Evolutionary conservation across 108 stramenopile genomes (phyloP).

Genomic region (Hondaea fermentalgiana): DNA sequence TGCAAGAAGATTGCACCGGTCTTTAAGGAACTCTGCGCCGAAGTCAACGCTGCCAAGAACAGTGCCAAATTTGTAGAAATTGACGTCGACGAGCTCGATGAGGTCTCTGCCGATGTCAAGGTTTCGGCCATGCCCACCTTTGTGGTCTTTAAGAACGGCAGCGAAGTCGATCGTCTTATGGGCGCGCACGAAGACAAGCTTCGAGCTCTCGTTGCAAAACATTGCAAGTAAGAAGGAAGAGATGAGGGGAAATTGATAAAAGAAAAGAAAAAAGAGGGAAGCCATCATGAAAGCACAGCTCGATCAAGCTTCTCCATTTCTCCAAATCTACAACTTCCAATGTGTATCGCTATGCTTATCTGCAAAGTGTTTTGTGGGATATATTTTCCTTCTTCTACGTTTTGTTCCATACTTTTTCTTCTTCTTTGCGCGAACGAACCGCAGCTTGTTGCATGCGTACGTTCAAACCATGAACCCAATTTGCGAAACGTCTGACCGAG

Average conservation of each 20-base stretch:
- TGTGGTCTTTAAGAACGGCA: constrained; percentile 61
- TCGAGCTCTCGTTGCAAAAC: background rate
- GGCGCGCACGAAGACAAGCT: constrained; percentile 58
- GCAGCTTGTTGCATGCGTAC: no score
- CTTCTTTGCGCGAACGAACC: no score
- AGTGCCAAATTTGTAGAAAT: constrained; percentile 64
- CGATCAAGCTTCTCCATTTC: no score
- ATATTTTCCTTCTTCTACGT: no score
- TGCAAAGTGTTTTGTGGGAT: no score
- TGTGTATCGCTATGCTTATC: no score
- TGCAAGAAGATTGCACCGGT: constrained; percentile 64
- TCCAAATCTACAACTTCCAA: no score
- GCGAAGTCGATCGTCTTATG: constrained; percentile 59
- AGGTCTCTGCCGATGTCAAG: constrained; percentile 44
- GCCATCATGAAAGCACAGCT: background rate
- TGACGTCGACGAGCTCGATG: constrained; percentile 73
- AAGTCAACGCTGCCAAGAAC: constrained; percentile 17
- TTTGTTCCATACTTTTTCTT: no score
- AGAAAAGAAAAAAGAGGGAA: background rate
- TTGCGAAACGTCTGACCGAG: no score
- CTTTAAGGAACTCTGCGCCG: constrained; percentile 43
- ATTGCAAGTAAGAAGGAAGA: background rate
- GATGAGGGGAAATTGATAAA: background rate
- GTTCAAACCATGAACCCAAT: no score
- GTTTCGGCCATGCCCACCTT: constrained; percentile 79